Percentiles rank a stretch among this genome's conserved stretches.
Evolutionary conservation across 805 yeast species (phyloP).

Genomic region (Tetrapisispora namnaoensis): DNA sequence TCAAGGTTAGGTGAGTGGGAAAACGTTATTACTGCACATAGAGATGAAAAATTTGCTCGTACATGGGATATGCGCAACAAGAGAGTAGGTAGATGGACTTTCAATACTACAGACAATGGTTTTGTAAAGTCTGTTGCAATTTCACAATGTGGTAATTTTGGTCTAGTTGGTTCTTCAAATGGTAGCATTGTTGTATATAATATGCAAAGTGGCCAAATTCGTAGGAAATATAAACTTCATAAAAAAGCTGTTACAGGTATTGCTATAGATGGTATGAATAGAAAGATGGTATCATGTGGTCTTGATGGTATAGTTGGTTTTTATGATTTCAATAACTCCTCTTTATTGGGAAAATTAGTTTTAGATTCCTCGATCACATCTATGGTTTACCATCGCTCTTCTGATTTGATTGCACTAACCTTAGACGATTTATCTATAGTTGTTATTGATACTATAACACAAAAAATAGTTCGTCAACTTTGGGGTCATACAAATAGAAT

Average conservation of each 20-base stretch:
- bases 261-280: conserved; percentile 82
- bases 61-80: conserved; percentile 81
- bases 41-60: conserved; percentile 71
- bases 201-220: conserved; percentile 78
- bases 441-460: conserved; percentile 73
- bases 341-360: conserved; percentile 53
- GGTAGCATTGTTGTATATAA: conserved; percentile 86
- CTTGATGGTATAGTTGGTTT: conserved; percentile 85
- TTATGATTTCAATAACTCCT: conserved; percentile 69
- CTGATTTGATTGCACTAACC: conserved; percentile 78
- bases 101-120: conserved; percentile 71
- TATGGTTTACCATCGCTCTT: conserved; percentile 66
- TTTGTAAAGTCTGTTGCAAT: conserved; percentile 64
- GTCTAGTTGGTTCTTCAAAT: conserved; percentile 73
- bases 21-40: conserved; percentile 80
- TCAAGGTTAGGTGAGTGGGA: conserved; percentile 89
- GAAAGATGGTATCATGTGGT: conserved; percentile 77
- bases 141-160: conserved; percentile 94
- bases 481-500: conserved; percentile 86
- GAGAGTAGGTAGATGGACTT: conserved; percentile 64
- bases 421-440: conserved; percentile 80
- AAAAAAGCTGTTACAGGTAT: conserved; percentile 81
- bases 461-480: conserved; percentile 72
- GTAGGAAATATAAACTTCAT: conserved; percentile 62
- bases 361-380: conserved; percentile 71